A percentile compares a stretch with the other conserved stretches of the same genome.
Evolutionary conservation across 139 green algal species (phyloP).

Genomic region (Edaphochlamys debaryana): DNA sequence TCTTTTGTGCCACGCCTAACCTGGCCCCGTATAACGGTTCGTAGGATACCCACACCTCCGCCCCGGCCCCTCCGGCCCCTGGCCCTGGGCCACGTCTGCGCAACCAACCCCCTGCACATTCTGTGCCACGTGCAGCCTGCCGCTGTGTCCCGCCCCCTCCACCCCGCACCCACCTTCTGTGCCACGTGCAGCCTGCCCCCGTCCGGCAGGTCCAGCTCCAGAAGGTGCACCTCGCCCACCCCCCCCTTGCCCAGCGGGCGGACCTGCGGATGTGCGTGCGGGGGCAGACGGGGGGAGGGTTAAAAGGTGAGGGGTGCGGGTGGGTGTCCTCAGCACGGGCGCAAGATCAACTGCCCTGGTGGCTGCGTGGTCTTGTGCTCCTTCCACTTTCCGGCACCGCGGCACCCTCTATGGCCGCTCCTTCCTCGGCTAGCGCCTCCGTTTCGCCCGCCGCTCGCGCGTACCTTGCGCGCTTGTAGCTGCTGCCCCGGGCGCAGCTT

Average conservation of each 20-base stretch:
- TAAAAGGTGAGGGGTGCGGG: neutral
- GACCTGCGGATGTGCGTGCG: neutral
- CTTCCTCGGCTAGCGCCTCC: neutral
- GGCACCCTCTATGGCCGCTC: neutral
- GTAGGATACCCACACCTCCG: too few species aligned
- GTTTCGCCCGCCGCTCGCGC: too few species aligned
- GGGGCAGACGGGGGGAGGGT: neutral
- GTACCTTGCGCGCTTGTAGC: slow-evolving; percentile 15
- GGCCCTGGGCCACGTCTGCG: too few species aligned
- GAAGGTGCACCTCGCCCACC: slow-evolving; percentile 31
- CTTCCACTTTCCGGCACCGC: too few species aligned
- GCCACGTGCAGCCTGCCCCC: neutral
- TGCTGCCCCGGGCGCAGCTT: slow-evolving; percentile 20
- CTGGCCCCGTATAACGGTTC: too few species aligned
- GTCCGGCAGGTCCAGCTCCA: slow-evolving; percentile 19
- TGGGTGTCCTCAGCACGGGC: too few species aligned
- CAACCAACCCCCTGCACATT: too few species aligned
- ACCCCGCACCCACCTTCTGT: neutral
- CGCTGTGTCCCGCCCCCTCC: neutral
- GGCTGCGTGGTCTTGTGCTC: too few species aligned
- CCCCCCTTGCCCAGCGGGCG: slow-evolving; percentile 15
- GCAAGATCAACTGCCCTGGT: too few species aligned
- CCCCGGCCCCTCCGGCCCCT: too few species aligned
- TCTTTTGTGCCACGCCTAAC: too few species aligned
- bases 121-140: neutral